A percentile compares a stretch with the other conserved stretches of the same genome.
Evolutionary conservation across 176 grass and related monocot species (phyloP).

Genomic region (Aegilops speltoides): DNA sequence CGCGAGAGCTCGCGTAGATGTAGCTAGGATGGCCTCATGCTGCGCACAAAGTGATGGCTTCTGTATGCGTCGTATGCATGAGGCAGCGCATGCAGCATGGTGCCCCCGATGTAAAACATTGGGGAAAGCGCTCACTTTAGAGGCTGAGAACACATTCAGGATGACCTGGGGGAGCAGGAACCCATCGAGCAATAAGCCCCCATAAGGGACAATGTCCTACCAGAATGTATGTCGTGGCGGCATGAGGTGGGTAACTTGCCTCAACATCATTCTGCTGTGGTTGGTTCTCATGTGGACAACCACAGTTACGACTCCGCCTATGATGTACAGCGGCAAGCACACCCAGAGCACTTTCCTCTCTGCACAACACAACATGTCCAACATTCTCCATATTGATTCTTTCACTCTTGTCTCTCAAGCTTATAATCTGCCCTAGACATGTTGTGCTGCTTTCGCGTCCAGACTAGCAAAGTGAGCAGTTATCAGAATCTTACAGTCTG

Average conservation of each 20-base stretch:
- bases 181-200: constrained; percentile 65
- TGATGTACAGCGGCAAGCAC: constrained; percentile 75
- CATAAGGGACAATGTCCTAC: constrained; percentile 60
- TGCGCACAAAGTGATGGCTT: constrained; percentile 28
- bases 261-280: constrained; percentile 22
- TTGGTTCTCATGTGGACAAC: constrained; percentile 49
- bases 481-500: constrained; percentile 61
- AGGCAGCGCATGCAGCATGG: constrained; percentile 52
- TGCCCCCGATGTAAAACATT: constrained; percentile 73
- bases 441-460: constrained; percentile 40
- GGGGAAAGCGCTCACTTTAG: constrained; percentile 60
- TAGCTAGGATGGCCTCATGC: constrained; percentile 49
- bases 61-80: constrained; percentile 78
- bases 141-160: constrained; percentile 58
- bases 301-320: constrained; percentile 54
- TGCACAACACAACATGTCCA: constrained; percentile 33
- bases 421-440: constrained; percentile 57
- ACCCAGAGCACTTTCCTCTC: constrained; percentile 80
- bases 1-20: constrained; percentile 53
- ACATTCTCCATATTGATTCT: constrained; percentile 67
- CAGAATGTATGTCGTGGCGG: constrained; percentile 40
- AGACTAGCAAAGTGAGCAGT: constrained; percentile 66
- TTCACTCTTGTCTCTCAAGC: constrained; percentile 59
- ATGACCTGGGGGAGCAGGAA: constrained; percentile 87
- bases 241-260: constrained; percentile 2